A percentile compares a stretch with the other conserved stretches of the same genome.
These are phyloP conservation scores for Nepenthes alata DNA, from an alignment of 179 eudicot species.

Conservation along the genomic window DNA sequence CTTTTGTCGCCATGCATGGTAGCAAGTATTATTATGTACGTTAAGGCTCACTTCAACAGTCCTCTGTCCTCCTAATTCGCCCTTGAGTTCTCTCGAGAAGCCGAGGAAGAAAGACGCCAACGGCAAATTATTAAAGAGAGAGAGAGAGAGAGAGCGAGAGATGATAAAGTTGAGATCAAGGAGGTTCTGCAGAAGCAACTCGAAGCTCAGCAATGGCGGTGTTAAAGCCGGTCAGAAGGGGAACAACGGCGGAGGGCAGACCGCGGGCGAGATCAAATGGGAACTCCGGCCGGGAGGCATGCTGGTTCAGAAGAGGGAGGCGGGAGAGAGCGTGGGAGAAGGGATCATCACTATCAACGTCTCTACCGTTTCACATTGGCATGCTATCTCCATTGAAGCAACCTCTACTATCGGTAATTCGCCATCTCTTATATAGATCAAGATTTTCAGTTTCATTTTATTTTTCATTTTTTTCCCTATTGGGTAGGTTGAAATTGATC, in stretches of 20 bases:
- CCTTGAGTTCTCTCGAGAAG: too few relatives aligned
- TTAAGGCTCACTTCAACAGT: too few relatives aligned
- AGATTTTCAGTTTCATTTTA: background rate
- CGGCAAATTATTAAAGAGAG: background rate
- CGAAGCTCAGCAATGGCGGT: conserved; percentile 5
- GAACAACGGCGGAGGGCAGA: background rate
- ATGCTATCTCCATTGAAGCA: conserved; percentile 34
- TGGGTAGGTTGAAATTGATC: too few relatives aligned
- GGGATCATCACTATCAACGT: conserved; percentile 28
- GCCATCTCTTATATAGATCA: background rate
- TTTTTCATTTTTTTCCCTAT: background rate
- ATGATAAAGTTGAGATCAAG: conserved; percentile 8
- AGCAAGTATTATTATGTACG: too few relatives aligned
- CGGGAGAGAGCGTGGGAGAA: conserved; percentile 10
- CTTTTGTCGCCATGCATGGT: too few relatives aligned
- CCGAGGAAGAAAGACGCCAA: too few relatives aligned
- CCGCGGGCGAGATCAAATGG: conserved; percentile 25
- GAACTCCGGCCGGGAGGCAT: conserved; percentile 59
- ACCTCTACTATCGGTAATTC: conserved; percentile 55
- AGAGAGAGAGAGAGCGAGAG: background rate
- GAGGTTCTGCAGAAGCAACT: conserved; percentile 9
- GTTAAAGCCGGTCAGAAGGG: background rate
- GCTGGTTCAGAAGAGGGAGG: conserved; percentile 57
- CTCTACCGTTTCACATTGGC: conserved; percentile 40
- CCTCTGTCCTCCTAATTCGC: too few relatives aligned